phyloP scores from a whole-genome alignment of 208 protist genomes.

The Kentomonas sorsogonicus region DNA sequence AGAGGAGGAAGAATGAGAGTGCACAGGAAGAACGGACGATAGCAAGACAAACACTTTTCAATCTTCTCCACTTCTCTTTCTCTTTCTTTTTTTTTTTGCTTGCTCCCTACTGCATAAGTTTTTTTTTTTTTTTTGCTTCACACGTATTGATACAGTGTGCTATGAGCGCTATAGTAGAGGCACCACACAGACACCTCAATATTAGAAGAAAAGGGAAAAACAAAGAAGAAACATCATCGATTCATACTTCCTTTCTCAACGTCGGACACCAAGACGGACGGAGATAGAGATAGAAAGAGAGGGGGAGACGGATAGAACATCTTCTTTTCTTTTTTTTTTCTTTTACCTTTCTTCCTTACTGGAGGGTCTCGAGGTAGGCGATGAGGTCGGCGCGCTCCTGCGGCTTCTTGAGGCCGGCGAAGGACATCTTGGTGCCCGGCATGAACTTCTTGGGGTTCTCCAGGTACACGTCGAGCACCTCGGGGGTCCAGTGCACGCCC shows the following conservation, averaged over 20 bases:
- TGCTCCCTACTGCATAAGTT: too few relatives aligned
- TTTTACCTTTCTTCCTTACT: slow-evolving; percentile 20
- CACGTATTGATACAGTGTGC: not conserved
- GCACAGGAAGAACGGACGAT: not conserved
- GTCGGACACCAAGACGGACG: slow-evolving; percentile 7
- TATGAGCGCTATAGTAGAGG: too few relatives aligned
- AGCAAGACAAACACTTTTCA: not conserved
- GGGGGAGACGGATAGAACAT: not conserved
- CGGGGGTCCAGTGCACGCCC: slow-evolving; percentile 89
- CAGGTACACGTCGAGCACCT: slow-evolving; percentile 93
- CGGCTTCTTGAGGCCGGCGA: slow-evolving; percentile 93
- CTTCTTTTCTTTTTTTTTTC: too few relatives aligned
- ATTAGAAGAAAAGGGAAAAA: too few relatives aligned
- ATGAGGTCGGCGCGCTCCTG: slow-evolving; percentile 94
- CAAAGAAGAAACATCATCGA: too few relatives aligned
- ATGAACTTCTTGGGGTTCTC: slow-evolving; percentile 98
- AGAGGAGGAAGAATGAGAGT: not conserved
- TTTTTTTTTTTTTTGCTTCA: not conserved
- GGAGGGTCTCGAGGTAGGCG: slow-evolving; percentile 88
- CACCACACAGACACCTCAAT: too few relatives aligned
- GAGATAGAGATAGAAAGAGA: slow-evolving; percentile 1
- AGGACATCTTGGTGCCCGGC: slow-evolving; percentile 97
- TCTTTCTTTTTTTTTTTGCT: slow-evolving; percentile 3
- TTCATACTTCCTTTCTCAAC: too few relatives aligned
- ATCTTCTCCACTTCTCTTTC: not conserved